phyloP scores from a whole-genome alignment of 768 basidiomycete species.

The Zangia roseola region DNA sequence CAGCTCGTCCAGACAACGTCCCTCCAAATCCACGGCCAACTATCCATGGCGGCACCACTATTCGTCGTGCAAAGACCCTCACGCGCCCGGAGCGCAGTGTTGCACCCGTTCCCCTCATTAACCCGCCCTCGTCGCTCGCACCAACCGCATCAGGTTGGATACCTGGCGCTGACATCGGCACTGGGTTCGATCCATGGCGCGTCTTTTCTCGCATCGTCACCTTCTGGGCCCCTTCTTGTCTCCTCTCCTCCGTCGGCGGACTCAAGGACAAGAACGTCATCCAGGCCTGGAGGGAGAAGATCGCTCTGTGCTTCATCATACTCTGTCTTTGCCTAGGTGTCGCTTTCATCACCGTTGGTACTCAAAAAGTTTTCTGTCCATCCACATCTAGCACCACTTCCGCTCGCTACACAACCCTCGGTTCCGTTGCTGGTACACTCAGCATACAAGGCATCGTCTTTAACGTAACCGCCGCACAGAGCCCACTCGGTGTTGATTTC shows the following conservation, averaged over 20 bases:
- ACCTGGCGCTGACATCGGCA: constrained; percentile 28
- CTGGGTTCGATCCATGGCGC: constrained; percentile 65
- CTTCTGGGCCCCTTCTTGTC: constrained; percentile 85
- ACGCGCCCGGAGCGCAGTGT: constrained; percentile 94
- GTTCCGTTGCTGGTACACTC: constrained; percentile 58
- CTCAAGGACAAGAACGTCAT: constrained; percentile 73
- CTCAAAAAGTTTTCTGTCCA: constrained; percentile 91
- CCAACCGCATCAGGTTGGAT: constrained; percentile 38
- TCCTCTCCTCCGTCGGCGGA: constrained; percentile 73
- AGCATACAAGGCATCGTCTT: constrained; percentile 75
- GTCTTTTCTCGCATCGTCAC: constrained; percentile 78
- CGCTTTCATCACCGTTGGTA: constrained; percentile 92
- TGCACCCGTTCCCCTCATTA: constrained; percentile 92
- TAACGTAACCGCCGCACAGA: constrained; percentile 59
- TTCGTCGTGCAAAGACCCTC: constrained; percentile 92
- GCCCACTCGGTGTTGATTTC: constrained; percentile 56
- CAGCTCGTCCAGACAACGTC: constrained; percentile 42
- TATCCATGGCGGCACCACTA: constrained; percentile 50
- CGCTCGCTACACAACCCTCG: constrained; percentile 52
- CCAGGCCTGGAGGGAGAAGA: constrained; percentile 98
- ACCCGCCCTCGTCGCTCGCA: constrained; percentile 57
- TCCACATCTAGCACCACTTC: constrained; percentile 42
- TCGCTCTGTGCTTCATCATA: constrained; percentile 88
- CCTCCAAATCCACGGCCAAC: constrained; percentile 53
- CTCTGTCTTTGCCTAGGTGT: constrained; percentile 71